Percentiles rank a stretch among this genome's conserved stretches.
Conservation (phyloP, 2,329 filamentous ascomycete genomes). For the Stagonosporopsis rhizophila region DNA sequence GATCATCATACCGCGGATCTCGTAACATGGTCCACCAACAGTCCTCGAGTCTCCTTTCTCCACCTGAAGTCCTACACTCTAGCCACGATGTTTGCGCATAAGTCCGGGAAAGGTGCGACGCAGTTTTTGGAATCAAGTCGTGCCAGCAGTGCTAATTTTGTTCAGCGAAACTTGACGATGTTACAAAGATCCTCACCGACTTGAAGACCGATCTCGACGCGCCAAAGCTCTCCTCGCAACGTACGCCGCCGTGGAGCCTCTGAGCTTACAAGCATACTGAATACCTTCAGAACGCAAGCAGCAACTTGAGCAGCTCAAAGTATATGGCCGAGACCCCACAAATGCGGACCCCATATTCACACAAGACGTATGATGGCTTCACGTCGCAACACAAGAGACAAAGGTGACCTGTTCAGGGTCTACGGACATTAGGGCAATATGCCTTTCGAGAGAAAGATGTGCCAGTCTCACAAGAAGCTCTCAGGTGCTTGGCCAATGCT, state of each 20-base stretch:
- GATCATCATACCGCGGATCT: constrained; percentile 16
- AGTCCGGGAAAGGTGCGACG: constrained; percentile 30
- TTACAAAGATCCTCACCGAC: constrained; percentile 68
- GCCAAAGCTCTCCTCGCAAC: constrained; percentile 64
- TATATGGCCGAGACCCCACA: constrained; percentile 74
- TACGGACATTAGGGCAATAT: constrained; percentile 74
- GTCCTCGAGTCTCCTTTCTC: not conserved
- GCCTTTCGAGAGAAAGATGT: constrained; percentile 72
- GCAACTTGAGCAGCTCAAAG: constrained; percentile 71
- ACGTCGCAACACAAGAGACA: not conserved
- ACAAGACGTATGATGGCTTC: constrained; percentile 64
- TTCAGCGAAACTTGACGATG: constrained; percentile 71
- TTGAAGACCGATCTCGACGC: constrained; percentile 69
- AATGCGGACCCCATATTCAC: constrained; percentile 85
- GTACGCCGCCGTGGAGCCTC: constrained; percentile 54
- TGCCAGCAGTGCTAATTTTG: constrained; percentile 16
- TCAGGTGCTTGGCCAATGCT: constrained; percentile 86
- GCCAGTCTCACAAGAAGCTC: constrained; percentile 70
- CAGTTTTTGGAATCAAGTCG: not conserved
- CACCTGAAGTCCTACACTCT: not conserved
- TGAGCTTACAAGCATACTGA: not conserved
- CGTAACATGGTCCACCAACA: constrained; percentile 8
- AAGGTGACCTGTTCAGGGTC: constrained; percentile 63
- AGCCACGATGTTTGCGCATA: constrained; percentile 8
- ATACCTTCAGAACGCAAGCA: constrained; percentile 65